Evolutionary conservation across 306 rosid genomes (phyloP).

Genomic region (Astragalus membranaceus): DNA sequence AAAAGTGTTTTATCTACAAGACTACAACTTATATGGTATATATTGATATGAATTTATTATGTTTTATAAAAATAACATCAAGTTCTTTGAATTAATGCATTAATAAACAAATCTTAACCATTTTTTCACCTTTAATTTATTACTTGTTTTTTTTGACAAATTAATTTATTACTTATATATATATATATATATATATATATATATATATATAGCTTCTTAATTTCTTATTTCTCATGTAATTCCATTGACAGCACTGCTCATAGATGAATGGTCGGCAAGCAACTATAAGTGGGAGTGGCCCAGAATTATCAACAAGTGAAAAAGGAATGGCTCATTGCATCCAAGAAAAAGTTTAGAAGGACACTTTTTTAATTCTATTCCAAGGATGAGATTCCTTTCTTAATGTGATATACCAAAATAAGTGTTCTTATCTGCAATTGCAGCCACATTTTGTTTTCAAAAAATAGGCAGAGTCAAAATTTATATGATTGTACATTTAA

Average conservation of each 20-base stretch:
- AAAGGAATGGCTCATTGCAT: constrained; percentile 22
- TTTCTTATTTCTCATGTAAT: not conserved
- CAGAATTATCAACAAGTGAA: not conserved
- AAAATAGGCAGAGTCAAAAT: not conserved
- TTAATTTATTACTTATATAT: not conserved
- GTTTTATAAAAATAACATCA: not conserved
- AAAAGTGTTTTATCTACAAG: no score
- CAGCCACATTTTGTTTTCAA: not conserved
- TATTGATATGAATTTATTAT: not conserved
- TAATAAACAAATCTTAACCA: not conserved
- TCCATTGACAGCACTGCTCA: not conserved
- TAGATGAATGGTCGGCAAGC: constrained; percentile 12
- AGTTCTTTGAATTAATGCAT: no score
- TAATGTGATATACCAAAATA: constrained; percentile 16
- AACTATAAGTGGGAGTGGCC: not conserved
- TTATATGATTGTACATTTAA: not conserved
- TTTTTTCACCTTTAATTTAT: no score
- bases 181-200: no score
- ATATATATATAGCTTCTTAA: no score
- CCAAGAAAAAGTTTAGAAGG: constrained; percentile 11
- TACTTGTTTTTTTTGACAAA: no score
- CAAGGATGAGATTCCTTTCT: constrained; percentile 35
- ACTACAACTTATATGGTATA: no score
- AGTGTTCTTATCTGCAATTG: not conserved
- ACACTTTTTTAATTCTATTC: constrained; percentile 19